phyloP scores from a whole-genome alignment of 805 yeast genomes.

The Candida broadrunensis region DNA sequence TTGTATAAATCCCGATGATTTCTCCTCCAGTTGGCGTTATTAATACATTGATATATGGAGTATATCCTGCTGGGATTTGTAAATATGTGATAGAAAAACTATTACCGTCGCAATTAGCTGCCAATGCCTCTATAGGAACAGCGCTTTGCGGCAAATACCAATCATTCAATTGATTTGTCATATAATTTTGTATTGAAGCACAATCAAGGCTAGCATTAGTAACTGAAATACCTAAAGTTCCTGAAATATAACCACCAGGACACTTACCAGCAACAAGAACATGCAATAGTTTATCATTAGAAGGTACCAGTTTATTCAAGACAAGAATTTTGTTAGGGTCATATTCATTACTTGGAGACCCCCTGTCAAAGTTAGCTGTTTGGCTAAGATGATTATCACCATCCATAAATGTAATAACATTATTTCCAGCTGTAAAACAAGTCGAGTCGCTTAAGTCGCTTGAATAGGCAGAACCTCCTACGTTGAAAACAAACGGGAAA shows the following conservation, averaged over 20 bases:
- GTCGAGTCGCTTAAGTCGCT: conserved; percentile 15
- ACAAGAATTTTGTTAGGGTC: conserved; percentile 1
- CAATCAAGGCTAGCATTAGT: neutral
- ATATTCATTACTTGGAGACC: no score
- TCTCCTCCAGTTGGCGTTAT: neutral
- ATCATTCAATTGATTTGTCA: neutral
- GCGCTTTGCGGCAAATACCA: neutral
- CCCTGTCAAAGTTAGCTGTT: no score
- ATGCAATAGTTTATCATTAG: conserved; percentile 8
- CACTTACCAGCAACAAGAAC: conserved; percentile 13
- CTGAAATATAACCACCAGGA: conserved; percentile 17
- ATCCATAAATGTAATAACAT: conserved; percentile 15
- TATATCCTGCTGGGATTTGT: neutral
- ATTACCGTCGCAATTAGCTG: neutral
- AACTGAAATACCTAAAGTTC: conserved; percentile 15
- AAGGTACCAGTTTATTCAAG: conserved; percentile 9
- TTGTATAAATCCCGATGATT: neutral
- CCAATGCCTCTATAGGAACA: neutral
- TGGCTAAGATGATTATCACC: conserved; percentile 11
- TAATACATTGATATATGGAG: neutral
- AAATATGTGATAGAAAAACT: neutral
- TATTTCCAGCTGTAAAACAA: conserved; percentile 15
- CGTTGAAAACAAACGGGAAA: conserved; percentile 21
- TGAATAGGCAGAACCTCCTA: conserved; percentile 13
- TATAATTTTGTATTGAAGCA: neutral